These are phyloP conservation scores for Closterium sp. DNA, from an alignment of 139 green algal genomes.

Conservation along the genomic window DNA sequence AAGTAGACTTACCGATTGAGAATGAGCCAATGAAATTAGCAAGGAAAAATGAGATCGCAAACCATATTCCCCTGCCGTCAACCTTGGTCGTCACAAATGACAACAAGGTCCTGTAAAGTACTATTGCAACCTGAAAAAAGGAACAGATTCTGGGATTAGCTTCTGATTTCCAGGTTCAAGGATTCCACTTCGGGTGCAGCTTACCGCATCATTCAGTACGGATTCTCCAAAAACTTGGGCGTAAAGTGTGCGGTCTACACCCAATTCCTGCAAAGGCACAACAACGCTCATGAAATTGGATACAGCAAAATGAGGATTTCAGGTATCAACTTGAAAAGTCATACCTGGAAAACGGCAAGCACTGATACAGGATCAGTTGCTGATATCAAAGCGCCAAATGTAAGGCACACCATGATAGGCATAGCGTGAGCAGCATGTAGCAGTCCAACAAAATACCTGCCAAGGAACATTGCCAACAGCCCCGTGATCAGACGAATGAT, in stretches of 20 bases:
- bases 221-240: constrained; percentile 78
- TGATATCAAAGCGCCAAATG: constrained; percentile 66
- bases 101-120: constrained; percentile 12
- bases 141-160: background rate
- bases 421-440: constrained; percentile 5
- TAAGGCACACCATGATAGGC: constrained; percentile 45
- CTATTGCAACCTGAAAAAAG: constrained; percentile 9
- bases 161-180: background rate
- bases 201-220: constrained; percentile 83
- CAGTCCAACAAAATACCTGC: constrained; percentile 31
- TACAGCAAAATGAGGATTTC: too few species aligned
- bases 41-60: constrained; percentile 50
- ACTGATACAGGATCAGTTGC: constrained; percentile 74
- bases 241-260: constrained; percentile 70
- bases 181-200: background rate
- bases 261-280: constrained; percentile 36
- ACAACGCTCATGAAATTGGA: background rate
- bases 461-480: too few species aligned
- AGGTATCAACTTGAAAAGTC: background rate
- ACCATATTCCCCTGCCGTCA: background rate
- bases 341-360: background rate
- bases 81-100: constrained; percentile 25
- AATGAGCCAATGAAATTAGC: constrained; percentile 58
- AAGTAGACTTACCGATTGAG: constrained; percentile 10
- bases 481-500: too few species aligned